Base-by-base conservation (phyloP, 106 monocot species). In the Triglochin maritima region DNA sequence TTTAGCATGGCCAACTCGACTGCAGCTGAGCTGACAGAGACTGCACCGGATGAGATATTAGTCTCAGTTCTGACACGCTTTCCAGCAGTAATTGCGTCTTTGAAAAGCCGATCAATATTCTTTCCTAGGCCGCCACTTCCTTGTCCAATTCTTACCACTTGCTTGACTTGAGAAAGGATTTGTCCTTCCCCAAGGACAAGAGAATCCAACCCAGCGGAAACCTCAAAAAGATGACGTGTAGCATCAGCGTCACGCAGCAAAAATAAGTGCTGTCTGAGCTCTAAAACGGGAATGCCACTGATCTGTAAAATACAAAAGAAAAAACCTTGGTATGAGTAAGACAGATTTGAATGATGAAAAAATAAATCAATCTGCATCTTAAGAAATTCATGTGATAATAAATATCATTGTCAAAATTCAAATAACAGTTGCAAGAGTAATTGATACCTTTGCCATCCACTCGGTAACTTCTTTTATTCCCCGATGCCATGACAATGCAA, bases 171-270 rank as follows among this genome's bases (percentile, higher is more conserved):
- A 43, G 96, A 80, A 46, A 98, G 87, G 65, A 98, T 98, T 74
- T 98, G 96, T 8, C 92, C 96, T 81, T 98, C 96, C 46, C 96
- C 96, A n/a, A 98, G 63, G 14, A 98, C 91, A 45, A 98, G 84
- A 64, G 96, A 98, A 72, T 98, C 91, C 6, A 98, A 86, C 4
- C 96, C 96, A 45, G 96, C 81, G 9, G 96, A 86, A 46, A 98
- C 96, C 74, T 98, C 87, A 63, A 98, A 98, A 0, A 98, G 63
- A 81, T 98, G 96, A 2, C 86, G 78, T 43, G 88, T 92, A 5
- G 96, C 91, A 75, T 98, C 96, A 58, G 74, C 71, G 62, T 98
- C 96, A 62, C 96, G 86, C 29, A 98, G 77, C 86, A 98, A 75
- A 74, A 92, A 98, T 12, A 98, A 71, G 49, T 98, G 92, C 17